Evolutionary conservation across 108 stramenopile species (phyloP).

Genomic region (Skeletonema marinoi): DNA sequence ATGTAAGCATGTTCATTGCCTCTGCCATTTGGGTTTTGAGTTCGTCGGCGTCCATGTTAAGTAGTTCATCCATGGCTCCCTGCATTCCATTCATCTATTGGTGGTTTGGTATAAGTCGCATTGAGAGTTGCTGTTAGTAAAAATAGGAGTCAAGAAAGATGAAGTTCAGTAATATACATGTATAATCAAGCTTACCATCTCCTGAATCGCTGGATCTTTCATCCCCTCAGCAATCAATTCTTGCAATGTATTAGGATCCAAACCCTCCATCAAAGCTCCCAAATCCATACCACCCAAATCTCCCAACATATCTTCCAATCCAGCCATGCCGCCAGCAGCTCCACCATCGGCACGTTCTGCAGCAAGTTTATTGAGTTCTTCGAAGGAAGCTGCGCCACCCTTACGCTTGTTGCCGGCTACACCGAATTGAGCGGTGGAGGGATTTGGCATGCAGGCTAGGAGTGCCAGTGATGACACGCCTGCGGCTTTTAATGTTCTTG

Average conservation of each 20-base stretch:
- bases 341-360: constrained; percentile 23
- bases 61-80: constrained; percentile 68
- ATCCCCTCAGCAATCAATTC: constrained; percentile 51
- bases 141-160: background rate
- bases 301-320: constrained; percentile 20
- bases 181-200: constrained; percentile 39
- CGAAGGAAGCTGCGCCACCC: constrained; percentile 39
- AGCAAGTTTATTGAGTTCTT: constrained; percentile 43
- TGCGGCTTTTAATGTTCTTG: constrained; percentile 17
- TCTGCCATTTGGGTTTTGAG: constrained; percentile 77
- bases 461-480: constrained; percentile 15
- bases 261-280: constrained; percentile 24
- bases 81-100: constrained; percentile 35
- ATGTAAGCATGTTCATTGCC: constrained; percentile 71
- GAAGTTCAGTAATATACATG: background rate
- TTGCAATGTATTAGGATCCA: constrained; percentile 33
- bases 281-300: constrained; percentile 25
- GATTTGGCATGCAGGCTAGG: constrained; percentile 10
- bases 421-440: constrained; percentile 73
- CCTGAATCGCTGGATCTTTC: constrained; percentile 56
- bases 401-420: constrained; percentile 50
- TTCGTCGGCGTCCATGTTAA: constrained; percentile 78
- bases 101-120: background rate
- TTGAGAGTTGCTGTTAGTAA: background rate
- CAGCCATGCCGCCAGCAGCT: constrained; percentile 31